Evolutionary conservation across 179 eudicot genomes (phyloP).

Genomic region (Drosera spatulata): DNA sequence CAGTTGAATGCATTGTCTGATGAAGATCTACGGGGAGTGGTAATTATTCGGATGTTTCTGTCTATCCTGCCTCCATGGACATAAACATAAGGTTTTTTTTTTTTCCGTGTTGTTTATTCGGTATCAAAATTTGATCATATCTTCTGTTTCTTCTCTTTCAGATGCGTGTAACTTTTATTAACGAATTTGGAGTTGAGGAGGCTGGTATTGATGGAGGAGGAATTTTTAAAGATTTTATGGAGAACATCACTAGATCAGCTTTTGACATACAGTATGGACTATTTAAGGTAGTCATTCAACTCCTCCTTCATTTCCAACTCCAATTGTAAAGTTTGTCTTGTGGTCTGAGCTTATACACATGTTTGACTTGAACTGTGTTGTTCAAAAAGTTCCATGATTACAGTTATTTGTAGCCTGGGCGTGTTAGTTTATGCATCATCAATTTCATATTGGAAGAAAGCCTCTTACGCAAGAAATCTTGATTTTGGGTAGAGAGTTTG

Average conservation of each 20-base stretch:
- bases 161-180: conserved; percentile 86
- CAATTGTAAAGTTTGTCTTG: too few species aligned
- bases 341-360: too few species aligned
- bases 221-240: conserved; percentile 98
- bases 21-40: conserved; percentile 83
- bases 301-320: neutral
- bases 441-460: too few species aligned
- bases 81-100: neutral
- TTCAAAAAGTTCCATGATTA: too few species aligned
- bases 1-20: conserved; percentile 71
- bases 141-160: conserved; percentile 12
- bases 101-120: neutral
- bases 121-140: neutral
- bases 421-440: too few species aligned
- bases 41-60: conserved; percentile 13
- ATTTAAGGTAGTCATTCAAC: conserved; percentile 57
- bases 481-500: too few species aligned
- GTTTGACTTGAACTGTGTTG: too few species aligned
- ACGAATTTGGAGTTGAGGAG: conserved; percentile 98
- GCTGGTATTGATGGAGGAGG: conserved; percentile 99
- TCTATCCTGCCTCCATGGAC: neutral
- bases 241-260: conserved; percentile 87
- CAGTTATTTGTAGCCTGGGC: too few species aligned
- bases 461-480: too few species aligned
- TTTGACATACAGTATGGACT: conserved; percentile 94